These are phyloP conservation scores for Lactarius pseudohatsudake DNA, from an alignment of 768 basidiomycete genomes.

Conservation along the genomic window DNA sequence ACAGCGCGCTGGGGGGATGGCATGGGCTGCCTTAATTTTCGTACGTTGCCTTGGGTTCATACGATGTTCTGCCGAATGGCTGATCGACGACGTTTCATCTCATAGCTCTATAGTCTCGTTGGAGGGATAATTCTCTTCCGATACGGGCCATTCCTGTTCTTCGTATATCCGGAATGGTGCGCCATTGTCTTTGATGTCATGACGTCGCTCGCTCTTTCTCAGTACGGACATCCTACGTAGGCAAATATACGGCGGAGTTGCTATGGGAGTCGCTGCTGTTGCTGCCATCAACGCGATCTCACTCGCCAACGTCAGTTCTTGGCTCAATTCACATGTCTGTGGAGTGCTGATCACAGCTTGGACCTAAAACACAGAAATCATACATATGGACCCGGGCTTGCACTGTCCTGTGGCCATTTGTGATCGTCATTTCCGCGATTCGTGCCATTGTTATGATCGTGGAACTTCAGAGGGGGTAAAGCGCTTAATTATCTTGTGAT, in stretches of 20 bases:
- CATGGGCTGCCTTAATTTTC: conserved; percentile 62
- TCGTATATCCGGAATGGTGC: conserved; percentile 66
- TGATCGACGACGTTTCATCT: conserved; percentile 22
- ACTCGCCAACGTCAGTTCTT: conserved; percentile 53
- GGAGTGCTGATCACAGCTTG: conserved; percentile 25
- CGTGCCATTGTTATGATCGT: conserved; percentile 74
- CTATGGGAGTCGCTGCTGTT: conserved; percentile 49
- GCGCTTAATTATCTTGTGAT: conserved; percentile 33
- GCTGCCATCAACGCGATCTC: conserved; percentile 58
- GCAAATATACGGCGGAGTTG: conserved; percentile 71
- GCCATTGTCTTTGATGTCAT: conserved; percentile 14
- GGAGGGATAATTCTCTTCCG: conserved; percentile 64
- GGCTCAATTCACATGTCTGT: conserved; percentile 28
- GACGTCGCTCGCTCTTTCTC: conserved; percentile 12
- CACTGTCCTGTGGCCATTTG: conserved; percentile 69
- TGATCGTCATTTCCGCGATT: conserved; percentile 62
- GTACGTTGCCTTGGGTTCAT: conserved; percentile 40
- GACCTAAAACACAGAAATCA: conserved; percentile 50
- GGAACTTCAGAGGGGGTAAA: conserved; percentile 67
- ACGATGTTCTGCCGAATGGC: conserved; percentile 8
- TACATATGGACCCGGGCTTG: conserved; percentile 65
- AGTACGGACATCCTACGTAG: conserved; percentile 36
- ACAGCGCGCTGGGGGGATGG: conserved; percentile 70
- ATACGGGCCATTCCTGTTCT: conserved; percentile 63
- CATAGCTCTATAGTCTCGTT: conserved; percentile 61